Base-by-base conservation (phyloP, 495 filamentous ascomycete species). In the Tuber borchii region DNA sequence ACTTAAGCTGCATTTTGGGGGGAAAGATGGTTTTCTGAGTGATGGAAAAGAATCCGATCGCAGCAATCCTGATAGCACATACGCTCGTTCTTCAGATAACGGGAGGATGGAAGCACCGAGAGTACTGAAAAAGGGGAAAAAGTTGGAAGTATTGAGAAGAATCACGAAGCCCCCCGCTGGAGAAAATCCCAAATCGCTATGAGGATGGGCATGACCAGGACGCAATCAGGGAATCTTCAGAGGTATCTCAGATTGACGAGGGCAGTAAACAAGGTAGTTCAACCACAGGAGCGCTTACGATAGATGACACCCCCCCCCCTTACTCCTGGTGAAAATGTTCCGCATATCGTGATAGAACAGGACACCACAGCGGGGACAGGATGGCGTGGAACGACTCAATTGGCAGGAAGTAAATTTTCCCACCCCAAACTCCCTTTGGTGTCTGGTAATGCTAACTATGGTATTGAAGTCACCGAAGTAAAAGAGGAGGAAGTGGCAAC, bases 401-500 rank as follows among this genome's bases (percentile, higher is more conserved):
- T 79, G 46, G 75, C 78, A n/a, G 77, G 77, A 26, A 79, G 78
- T 79, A 78, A 79, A 76, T 79, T 3, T 37, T 26, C 72, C 14
- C 19, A 17, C 16, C n/a, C 10, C 14, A 5, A 31, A 12, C 39
- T 19, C 20, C 22, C 44, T 16, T 68, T 40, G 42, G 42, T 22
- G 22, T 43, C 31, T 10, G 16, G 34, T 22, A 68, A 37, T n/a
- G 31, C 45, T 77, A 73, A 79, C 78, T 72, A 65, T 17, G 4
- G 31, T 19, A 26, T 37, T 72, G 34, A 43, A 79, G 78, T 79
- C 72, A 71, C 70, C 17, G 78, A 79, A 65, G 73, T 46, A 70
- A 56, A 43, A 31, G 78, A 78, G 56, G 76, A 79, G 34, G 78
- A 79, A 22, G 78, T 72, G 20, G 10, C 56, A 0, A 26, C 0